Percentiles rank a stretch among this genome's conserved stretches.
phyloP scores from a whole-genome alignment of 2,329 filamentous ascomycete species.

The Xylaria arbuscula region DNA sequence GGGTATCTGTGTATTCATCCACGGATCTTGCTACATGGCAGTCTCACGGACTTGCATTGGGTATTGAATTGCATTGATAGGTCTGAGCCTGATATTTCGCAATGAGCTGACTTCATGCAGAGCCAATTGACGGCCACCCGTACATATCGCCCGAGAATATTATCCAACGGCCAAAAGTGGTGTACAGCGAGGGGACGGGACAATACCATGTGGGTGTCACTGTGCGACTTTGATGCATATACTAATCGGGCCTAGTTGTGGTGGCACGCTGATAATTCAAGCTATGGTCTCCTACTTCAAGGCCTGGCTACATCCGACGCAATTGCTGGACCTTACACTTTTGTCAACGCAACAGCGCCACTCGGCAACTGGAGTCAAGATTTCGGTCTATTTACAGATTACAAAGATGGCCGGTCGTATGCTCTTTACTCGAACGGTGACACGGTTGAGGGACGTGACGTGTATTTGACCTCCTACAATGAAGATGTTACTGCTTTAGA shows the following conservation, averaged over 20 bases:
- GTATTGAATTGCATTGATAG: constrained; percentile 49
- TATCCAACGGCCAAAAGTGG: constrained; percentile 72
- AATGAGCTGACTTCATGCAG: constrained; percentile 44
- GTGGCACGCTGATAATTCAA: constrained; percentile 71
- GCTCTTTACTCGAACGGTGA: constrained; percentile 71
- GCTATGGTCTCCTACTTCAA: constrained; percentile 66
- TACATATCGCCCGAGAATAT: constrained; percentile 67
- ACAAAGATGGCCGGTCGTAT: constrained; percentile 66
- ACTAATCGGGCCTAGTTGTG: constrained; percentile 54
- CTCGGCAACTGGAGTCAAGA: constrained; percentile 73
- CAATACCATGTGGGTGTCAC: constrained; percentile 65
- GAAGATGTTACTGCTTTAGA: constrained; percentile 63
- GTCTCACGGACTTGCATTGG: constrained; percentile 65
- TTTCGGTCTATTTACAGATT: constrained; percentile 70
- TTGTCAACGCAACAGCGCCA: constrained; percentile 64
- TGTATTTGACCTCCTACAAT: constrained; percentile 67
- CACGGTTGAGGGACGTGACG: constrained; percentile 63
- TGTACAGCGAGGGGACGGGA: constrained; percentile 64
- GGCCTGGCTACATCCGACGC: constrained; percentile 65
- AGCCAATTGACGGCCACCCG: constrained; percentile 64
- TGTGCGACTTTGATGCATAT: background rate
- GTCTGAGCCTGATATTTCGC: background rate
- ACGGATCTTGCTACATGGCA: constrained; percentile 70
- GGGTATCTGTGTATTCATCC: constrained; percentile 70
- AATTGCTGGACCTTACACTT: constrained; percentile 65